Base-by-base conservation (phyloP, 2,329 filamentous ascomycete genomes). In the Colletotrichum sp. region DNA sequence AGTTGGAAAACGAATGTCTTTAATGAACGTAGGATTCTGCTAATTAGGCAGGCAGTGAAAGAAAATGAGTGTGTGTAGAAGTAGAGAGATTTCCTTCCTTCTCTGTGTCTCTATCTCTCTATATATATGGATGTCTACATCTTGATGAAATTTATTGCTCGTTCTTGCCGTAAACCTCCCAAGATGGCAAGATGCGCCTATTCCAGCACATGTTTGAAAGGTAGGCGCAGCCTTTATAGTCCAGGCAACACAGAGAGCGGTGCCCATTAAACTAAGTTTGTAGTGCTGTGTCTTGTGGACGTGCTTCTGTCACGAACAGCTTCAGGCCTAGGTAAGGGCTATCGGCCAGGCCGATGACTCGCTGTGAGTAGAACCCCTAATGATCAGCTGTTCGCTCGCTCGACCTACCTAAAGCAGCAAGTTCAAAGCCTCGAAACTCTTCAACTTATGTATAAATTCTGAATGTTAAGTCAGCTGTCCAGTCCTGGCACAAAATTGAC, bases 401-500 rank as follows among this genome's bases (percentile, higher is more conserved):
- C 3, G 9, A 12, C 39, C 39, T 12, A n/a, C 18, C 39, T 12
- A 6, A 21, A 49, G 10, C 18, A 49, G 39, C 18, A 49, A 49
- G 5, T 21, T 21, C 3, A 49, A 12, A 49, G 39, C 18, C 39
- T 49, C 3, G 9, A 49, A 49, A n/a, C 39, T 10, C 39, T 12
- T 12, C 5, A 49, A 5, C 9, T 6, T n/a, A 6, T 49, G 18
- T 0, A 2, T n/a, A 12, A n/a, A 0, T 49, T n/a, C 18, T 12
- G 1, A n/a, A n/a, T 18, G 9, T 12, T 5, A 49, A 49, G 18
- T 10, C 18, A 49, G 18, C 3, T 49, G 18, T 49, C 18, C 9
- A 6, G 39, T 49, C 18, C 2, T n/a, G 18, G 8, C 18, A 49
- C 18, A n/a, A n/a, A 5, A n/a, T n/a, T n/a, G 39, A n/a, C 18